Conservation (phyloP, 106 monocot genomes). For the Chionographis japonica region DNA sequence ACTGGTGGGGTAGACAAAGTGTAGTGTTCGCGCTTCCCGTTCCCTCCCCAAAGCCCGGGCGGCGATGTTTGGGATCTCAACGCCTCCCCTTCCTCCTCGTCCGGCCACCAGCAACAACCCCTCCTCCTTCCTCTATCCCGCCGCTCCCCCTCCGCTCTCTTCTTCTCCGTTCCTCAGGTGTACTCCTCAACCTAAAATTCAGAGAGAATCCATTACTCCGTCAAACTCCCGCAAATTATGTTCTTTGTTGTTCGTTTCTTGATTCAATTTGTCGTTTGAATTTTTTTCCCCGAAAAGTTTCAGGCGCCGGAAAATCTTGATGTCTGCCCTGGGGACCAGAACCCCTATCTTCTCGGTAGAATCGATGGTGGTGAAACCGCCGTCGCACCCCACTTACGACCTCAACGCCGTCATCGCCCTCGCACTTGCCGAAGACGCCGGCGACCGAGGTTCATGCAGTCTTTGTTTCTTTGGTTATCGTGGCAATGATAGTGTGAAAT, state of each 20-base stretch:
- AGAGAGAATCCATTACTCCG: background rate
- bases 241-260: background rate
- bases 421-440: conserved; percentile 87
- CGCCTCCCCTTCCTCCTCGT: too few relatives aligned
- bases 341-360: conserved; percentile 1
- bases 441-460: conserved; percentile 58
- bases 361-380: conserved; percentile 50
- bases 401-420: conserved; percentile 70
- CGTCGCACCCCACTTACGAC: conserved; percentile 94
- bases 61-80: conserved; percentile 3
- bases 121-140: background rate
- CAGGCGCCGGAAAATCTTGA: conserved; percentile 19
- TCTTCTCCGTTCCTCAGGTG: background rate
- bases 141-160: background rate
- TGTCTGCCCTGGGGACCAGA: conserved; percentile 15
- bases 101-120: background rate
- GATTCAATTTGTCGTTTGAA: background rate
- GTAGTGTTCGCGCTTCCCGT: background rate
- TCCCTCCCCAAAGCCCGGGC: background rate
- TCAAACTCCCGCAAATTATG: background rate
- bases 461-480: background rate
- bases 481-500: background rate
- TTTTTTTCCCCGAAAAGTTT: background rate
- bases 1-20: too few relatives aligned
- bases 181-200: background rate